phyloP scores from a whole-genome alignment of 139 green algal genomes.

The Asterochloris sp. region DNA sequence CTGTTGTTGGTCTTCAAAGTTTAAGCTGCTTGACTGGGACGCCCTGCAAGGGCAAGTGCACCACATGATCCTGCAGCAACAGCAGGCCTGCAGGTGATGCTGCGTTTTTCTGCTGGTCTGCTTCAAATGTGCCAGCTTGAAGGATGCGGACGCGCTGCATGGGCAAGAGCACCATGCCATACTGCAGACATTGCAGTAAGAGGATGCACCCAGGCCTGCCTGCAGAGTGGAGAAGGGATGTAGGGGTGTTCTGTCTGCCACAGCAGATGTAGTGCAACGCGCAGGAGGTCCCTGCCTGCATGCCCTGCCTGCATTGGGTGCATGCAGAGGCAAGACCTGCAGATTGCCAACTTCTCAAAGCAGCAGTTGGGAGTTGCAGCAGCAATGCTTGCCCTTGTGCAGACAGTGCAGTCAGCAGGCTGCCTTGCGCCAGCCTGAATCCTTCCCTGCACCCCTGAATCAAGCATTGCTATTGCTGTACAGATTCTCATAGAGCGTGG shows the following conservation, averaged over 20 bases:
- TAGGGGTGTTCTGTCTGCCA: too few relatives aligned
- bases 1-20: background rate
- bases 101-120: too few relatives aligned
- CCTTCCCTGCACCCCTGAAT: too few relatives aligned
- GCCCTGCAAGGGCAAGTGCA: background rate
- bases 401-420: too few relatives aligned
- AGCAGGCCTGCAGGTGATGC: too few relatives aligned
- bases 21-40: background rate
- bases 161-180: background rate
- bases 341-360: background rate
- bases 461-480: background rate
- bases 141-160: background rate
- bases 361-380: too few relatives aligned
- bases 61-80: background rate
- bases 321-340: background rate
- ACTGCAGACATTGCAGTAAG: background rate
- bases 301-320: background rate
- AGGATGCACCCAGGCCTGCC: background rate
- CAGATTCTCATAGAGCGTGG: slow-evolving; percentile 7
- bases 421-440: too few relatives aligned
- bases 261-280: too few relatives aligned
- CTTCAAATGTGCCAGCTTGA: too few relatives aligned
- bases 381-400: too few relatives aligned
- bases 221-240: too few relatives aligned
- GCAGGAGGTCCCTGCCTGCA: too few relatives aligned